Evolutionary conservation across 1,139 yeast species (phyloP).

Genomic region (Candida frijolesensis): DNA sequence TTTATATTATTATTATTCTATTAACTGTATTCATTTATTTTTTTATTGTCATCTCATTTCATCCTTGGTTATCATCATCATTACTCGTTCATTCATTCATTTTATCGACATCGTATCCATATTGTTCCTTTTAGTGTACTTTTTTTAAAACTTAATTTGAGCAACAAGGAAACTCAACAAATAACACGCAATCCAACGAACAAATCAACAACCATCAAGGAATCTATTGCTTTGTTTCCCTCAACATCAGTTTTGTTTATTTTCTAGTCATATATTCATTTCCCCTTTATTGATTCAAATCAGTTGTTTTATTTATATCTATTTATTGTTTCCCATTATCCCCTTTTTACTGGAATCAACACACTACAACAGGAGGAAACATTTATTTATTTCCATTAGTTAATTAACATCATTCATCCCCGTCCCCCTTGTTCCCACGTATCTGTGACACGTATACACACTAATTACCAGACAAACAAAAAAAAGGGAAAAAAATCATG

Average conservation of each 20-base stretch:
- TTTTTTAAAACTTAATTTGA: too few relatives aligned
- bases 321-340: background rate
- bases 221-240: background rate
- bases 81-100: background rate
- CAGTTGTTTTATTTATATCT: background rate
- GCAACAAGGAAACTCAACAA: too few relatives aligned
- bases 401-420: background rate
- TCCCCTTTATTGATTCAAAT: background rate
- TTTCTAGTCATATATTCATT: background rate
- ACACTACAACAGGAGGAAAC: too few relatives aligned
- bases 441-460: background rate
- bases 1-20: too few relatives aligned
- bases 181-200: too few relatives aligned
- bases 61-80: too few relatives aligned
- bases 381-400: too few relatives aligned
- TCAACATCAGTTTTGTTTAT: too few relatives aligned
- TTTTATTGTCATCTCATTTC: too few relatives aligned
- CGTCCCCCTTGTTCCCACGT: background rate
- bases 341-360: background rate
- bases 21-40: background rate
- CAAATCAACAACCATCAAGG: background rate
- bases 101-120: background rate
- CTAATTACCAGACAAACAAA: background rate
- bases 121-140: too few relatives aligned
- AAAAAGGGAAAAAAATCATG: constrained; percentile 4